Conservation (phyloP, 2,329 filamentous ascomycete species). For the Scortechinia acanthostroma region DNA sequence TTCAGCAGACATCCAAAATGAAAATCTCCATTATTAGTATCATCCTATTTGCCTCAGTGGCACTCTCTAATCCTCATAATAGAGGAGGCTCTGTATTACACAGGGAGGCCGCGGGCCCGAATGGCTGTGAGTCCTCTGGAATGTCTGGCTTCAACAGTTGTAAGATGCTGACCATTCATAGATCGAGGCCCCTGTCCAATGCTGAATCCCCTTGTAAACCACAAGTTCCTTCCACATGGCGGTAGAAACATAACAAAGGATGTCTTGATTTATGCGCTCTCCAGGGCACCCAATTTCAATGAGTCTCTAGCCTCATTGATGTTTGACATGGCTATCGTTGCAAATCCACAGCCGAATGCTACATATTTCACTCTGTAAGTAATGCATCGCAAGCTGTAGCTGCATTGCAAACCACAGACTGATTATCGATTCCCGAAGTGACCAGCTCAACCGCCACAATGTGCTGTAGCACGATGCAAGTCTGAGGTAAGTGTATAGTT, state of each 20-base stretch:
- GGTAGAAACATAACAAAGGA: slow-evolving; percentile 30
- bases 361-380: slow-evolving; percentile 27
- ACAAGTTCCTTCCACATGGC: slow-evolving; percentile 35
- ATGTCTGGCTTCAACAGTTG: not conserved
- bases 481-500: slow-evolving; percentile 18
- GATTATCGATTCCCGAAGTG: slow-evolving; percentile 9
- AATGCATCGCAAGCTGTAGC: no score
- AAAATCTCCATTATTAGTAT: not conserved
- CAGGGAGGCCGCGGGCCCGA: not conserved
- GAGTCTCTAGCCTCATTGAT: slow-evolving; percentile 25
- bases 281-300: slow-evolving; percentile 32
- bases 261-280: slow-evolving; percentile 25
- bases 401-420: not conserved
- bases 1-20: not conserved
- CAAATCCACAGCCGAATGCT: slow-evolving; percentile 32
- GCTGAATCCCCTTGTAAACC: slow-evolving; percentile 42
- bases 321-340: slow-evolving; percentile 29
- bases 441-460: slow-evolving; percentile 35
- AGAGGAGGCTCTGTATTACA: not conserved
- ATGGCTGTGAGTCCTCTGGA: not conserved
- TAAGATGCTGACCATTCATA: slow-evolving; percentile 12
- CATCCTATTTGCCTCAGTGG: not conserved
- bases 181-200: slow-evolving; percentile 38
- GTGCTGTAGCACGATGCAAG: slow-evolving; percentile 40
- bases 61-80: not conserved